Evolutionary conservation across 192 early-diverging fungal genomes (phyloP).

Genomic region (Glomus cerebriforme): DNA sequence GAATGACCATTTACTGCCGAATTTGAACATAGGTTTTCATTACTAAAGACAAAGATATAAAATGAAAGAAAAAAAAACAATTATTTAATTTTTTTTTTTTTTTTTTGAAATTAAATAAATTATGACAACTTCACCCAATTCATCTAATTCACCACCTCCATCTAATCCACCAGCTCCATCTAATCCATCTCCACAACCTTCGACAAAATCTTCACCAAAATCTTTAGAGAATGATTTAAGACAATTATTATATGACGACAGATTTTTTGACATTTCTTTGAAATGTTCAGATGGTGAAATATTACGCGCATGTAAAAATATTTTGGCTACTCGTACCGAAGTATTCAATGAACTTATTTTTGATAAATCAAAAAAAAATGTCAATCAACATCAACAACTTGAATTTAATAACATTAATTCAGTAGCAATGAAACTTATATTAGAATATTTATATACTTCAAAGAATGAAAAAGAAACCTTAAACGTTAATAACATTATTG

Average conservation of each 20-base stretch:
- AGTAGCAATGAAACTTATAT: neutral
- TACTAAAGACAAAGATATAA: no score
- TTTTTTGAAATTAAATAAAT: neutral
- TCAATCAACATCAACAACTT: neutral
- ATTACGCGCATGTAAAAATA: neutral
- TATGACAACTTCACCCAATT: neutral
- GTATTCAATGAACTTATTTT: neutral
- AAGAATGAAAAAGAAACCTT: neutral
- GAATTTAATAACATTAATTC: neutral
- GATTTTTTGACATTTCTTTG: neutral
- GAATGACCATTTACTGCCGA: no score
- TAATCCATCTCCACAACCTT: neutral
- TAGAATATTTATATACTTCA: slow-evolving; percentile 11
- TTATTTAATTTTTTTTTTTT: no score
- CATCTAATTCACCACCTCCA: no score
- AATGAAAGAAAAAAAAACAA: no score
- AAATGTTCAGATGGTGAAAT: neutral
- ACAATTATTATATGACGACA: neutral
- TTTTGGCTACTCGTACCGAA: neutral
- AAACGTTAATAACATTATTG: neutral
- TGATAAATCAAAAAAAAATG: neutral
- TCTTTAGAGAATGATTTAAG: neutral
- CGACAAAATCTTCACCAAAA: neutral
- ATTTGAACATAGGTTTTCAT: no score
- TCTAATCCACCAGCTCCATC: no score